Evolutionary conservation across 805 yeast genomes (phyloP).

Genomic region (Candida sakaeoensis): DNA sequence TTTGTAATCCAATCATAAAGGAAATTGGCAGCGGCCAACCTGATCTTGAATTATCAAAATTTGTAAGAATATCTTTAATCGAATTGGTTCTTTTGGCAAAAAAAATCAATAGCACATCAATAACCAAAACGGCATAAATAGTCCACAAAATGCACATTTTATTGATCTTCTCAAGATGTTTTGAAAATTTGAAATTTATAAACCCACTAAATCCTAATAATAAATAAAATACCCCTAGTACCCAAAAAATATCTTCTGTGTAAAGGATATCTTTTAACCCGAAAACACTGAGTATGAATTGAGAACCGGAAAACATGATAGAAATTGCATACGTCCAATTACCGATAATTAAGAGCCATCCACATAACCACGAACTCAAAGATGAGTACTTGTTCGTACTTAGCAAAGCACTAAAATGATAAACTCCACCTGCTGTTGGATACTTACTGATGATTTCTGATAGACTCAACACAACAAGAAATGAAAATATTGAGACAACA

Average conservation of each 20-base stretch:
- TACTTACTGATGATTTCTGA: constrained; percentile 77
- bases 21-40: constrained; percentile 76
- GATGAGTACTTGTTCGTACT: constrained; percentile 56
- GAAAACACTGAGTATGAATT: constrained; percentile 62
- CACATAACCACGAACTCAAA: constrained; percentile 70
- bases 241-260: constrained; percentile 52
- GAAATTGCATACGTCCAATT: constrained; percentile 76
- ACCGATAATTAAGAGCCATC: constrained; percentile 71
- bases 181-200: constrained; percentile 58
- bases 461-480: constrained; percentile 64
- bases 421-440: constrained; percentile 74
- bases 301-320: constrained; percentile 73
- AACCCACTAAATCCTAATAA: constrained; percentile 59
- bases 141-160: constrained; percentile 74
- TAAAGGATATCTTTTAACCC: constrained; percentile 59
- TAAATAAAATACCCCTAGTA: constrained; percentile 53
- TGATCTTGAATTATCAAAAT: constrained; percentile 66
- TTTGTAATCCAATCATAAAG: constrained; percentile 73
- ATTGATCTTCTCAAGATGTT: constrained; percentile 59
- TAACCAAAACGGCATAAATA: constrained; percentile 61
- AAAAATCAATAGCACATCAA: constrained; percentile 59
- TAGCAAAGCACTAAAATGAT: constrained; percentile 71
- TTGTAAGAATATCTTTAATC: constrained; percentile 54
- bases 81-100: constrained; percentile 59
- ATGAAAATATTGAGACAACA: constrained; percentile 57